These are phyloP conservation scores for Athelia sp. DNA, from an alignment of 1,284 basidiomycete genomes.

Conservation along the genomic window DNA sequence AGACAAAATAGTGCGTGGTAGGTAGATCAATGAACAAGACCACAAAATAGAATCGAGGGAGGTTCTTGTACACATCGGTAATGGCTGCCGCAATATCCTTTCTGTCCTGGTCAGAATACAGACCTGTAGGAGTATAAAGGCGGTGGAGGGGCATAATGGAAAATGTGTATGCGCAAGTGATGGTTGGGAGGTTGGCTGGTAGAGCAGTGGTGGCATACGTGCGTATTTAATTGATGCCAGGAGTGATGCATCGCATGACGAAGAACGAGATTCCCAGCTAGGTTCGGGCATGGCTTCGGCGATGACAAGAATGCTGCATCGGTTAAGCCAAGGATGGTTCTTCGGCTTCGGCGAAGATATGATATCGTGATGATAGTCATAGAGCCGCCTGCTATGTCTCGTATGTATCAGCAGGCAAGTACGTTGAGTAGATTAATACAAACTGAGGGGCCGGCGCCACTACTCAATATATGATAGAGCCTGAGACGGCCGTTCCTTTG, in stretches of 20 bases:
- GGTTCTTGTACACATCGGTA: constrained; percentile 8
- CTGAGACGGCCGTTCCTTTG: not conserved
- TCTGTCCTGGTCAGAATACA: constrained; percentile 16
- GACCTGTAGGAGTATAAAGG: constrained; percentile 15
- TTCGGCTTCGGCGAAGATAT: no score
- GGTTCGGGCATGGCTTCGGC: not conserved
- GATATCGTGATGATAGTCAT: no score
- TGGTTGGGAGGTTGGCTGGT: no score
- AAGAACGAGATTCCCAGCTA: not conserved
- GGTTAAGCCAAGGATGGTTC: no score
- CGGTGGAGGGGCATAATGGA: constrained; percentile 16
- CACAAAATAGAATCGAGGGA: constrained; percentile 15
- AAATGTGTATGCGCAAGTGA: not conserved
- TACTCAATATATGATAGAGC: not conserved
- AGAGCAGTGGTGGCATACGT: not conserved
- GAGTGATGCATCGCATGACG: not conserved
- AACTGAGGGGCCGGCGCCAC: no score
- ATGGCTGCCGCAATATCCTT: constrained; percentile 13
- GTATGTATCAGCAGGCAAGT: not conserved
- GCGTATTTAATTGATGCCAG: not conserved
- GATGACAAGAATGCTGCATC: not conserved
- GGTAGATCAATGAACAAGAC: constrained; percentile 16
- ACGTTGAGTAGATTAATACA: not conserved
- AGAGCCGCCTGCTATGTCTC: no score
- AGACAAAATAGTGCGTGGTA: constrained; percentile 9